These are phyloP conservation scores for Alliaria petiolata DNA, from an alignment of 345 rosid genomes.

Conservation along the genomic window DNA sequence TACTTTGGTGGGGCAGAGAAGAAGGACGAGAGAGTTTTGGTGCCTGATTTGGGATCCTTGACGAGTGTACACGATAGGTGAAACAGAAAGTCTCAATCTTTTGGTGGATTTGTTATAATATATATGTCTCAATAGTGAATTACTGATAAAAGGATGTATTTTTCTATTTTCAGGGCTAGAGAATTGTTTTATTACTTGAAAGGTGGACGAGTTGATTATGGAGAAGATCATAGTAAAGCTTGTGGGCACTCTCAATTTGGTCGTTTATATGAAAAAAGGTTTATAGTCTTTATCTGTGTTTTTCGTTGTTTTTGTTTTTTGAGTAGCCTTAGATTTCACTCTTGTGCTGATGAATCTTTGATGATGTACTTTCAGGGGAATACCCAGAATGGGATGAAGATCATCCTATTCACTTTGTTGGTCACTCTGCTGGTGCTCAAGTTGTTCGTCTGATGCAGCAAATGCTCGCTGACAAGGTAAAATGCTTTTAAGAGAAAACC, in stretches of 20 bases:
- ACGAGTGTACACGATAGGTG: constrained; percentile 90
- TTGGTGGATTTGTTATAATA: neutral
- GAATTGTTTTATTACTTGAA: constrained; percentile 91
- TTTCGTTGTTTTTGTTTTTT: neutral
- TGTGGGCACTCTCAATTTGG: constrained; percentile 94
- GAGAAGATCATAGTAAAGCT: constrained; percentile 89
- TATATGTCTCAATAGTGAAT: neutral
- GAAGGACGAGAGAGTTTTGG: constrained; percentile 90
- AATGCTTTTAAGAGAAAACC: neutral
- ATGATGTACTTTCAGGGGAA: constrained; percentile 50
- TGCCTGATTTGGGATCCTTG: constrained; percentile 97
- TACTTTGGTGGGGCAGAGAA: constrained; percentile 98
- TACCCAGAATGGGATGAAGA: constrained; percentile 93
- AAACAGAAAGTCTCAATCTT: neutral
- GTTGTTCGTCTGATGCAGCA: constrained; percentile 98
- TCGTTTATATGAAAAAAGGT: constrained; percentile 77
- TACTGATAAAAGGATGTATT: constrained; percentile 9
- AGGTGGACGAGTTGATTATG: constrained; percentile 92
- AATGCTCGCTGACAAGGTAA: constrained; percentile 94
- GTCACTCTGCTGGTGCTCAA: constrained; percentile 99
- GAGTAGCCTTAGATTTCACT: neutral
- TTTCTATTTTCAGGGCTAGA: constrained; percentile 59
- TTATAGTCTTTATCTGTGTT: neutral
- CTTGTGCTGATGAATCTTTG: constrained; percentile 4
- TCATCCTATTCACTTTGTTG: constrained; percentile 95